Conservation (phyloP, 1,139 yeast genomes). For the Scheffersomyces stambukii region DNA sequence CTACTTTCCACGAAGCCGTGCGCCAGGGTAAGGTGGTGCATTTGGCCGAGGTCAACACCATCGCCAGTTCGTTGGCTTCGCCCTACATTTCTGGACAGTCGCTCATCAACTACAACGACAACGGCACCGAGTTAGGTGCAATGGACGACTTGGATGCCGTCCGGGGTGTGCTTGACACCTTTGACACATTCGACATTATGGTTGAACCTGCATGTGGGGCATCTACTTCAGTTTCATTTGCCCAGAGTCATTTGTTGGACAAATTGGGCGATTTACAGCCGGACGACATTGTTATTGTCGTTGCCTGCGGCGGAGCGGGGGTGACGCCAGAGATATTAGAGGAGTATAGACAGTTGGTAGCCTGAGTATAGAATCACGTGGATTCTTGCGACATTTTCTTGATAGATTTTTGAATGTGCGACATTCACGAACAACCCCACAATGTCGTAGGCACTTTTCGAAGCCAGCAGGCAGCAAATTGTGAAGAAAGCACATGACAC, state of each 20-base stretch:
- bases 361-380: neutral
- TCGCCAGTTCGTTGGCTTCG: constrained; percentile 40
- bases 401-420: too few species aligned
- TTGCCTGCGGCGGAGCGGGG: constrained; percentile 41
- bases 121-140: constrained; percentile 19
- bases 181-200: constrained; percentile 18
- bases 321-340: constrained; percentile 17
- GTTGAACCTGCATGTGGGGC: constrained; percentile 47
- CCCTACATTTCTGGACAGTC: constrained; percentile 31
- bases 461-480: too few species aligned
- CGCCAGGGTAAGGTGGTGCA: constrained; percentile 23
- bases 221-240: constrained; percentile 24
- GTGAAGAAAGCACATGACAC: too few species aligned
- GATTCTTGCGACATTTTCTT: too few species aligned
- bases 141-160: constrained; percentile 37
- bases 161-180: constrained; percentile 24
- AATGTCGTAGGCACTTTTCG: too few species aligned
- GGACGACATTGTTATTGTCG: constrained; percentile 32
- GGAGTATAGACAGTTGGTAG: constrained; percentile 15
- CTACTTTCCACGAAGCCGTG: constrained; percentile 32
- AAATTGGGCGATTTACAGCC: constrained; percentile 18
- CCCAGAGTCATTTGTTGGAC: constrained; percentile 18
- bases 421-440: too few species aligned
- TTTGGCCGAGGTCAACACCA: constrained; percentile 25
- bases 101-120: constrained; percentile 20